Evolutionary conservation across 2,329 filamentous ascomycete genomes (phyloP).

Genomic region (Daldinia sp.): DNA sequence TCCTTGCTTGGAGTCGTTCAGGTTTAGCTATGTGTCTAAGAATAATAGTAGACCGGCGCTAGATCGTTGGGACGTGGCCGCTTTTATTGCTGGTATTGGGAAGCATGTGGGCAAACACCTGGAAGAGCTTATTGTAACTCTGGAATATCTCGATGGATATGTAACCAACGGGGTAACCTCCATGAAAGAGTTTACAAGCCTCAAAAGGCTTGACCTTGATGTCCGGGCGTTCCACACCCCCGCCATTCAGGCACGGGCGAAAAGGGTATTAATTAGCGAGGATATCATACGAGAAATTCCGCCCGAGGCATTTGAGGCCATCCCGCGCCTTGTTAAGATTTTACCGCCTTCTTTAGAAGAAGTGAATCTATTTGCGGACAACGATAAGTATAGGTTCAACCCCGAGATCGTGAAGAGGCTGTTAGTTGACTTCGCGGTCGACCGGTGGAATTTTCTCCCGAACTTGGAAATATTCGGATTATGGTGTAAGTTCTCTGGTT

Average conservation of each 20-base stretch:
- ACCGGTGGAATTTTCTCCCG: slow-evolving; percentile 13
- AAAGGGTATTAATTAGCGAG: slow-evolving; percentile 1
- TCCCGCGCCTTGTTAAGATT: slow-evolving; percentile 19
- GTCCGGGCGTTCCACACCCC: slow-evolving; percentile 26
- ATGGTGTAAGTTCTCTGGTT: slow-evolving; percentile 8
- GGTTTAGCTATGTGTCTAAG: slow-evolving; percentile 24
- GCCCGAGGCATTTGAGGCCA: slow-evolving; percentile 2
- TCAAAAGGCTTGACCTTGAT: slow-evolving; percentile 7
- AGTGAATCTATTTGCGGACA: slow-evolving; percentile 13
- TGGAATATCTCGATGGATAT: slow-evolving; percentile 5
- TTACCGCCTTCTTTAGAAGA: slow-evolving; percentile 22
- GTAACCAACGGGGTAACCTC: slow-evolving; percentile 2
- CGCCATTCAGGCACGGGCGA: slow-evolving; percentile 27
- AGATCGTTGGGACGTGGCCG: slow-evolving; percentile 34
- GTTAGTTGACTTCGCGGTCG: slow-evolving; percentile 6
- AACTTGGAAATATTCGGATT: slow-evolving; percentile 1
- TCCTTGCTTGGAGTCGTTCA: slow-evolving; percentile 28
- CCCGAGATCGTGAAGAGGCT: slow-evolving; percentile 5
- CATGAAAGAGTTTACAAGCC: slow-evolving; percentile 14
- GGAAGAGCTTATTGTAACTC: slow-evolving; percentile 33
- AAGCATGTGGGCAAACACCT: slow-evolving; percentile 33
- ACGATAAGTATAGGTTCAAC: not conserved
- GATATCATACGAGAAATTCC: not conserved
- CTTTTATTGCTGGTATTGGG: slow-evolving; percentile 35
- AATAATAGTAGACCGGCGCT: slow-evolving; percentile 5